phyloP scores from a whole-genome alignment of 495 filamentous ascomycete species.

The Xylaria flabelliformis region DNA sequence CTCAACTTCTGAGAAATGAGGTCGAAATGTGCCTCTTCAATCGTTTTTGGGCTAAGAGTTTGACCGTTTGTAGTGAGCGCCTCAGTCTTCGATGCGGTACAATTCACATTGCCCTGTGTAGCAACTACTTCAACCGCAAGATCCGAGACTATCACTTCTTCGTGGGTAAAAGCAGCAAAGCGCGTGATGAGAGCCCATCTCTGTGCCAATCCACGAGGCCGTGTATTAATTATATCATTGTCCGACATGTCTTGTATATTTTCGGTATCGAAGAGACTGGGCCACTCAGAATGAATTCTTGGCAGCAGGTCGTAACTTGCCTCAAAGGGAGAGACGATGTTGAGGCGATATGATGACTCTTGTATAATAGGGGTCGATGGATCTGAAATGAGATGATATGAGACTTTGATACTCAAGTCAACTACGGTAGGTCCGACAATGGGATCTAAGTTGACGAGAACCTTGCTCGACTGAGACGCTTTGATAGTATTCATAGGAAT shows the following conservation, averaged over 20 bases:
- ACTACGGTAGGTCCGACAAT: constrained; percentile 63
- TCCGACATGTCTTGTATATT: constrained; percentile 41
- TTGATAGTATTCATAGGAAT: constrained; percentile 55
- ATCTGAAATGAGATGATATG: constrained; percentile 82
- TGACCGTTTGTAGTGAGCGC: constrained; percentile 37
- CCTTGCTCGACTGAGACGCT: constrained; percentile 48
- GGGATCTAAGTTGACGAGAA: constrained; percentile 56
- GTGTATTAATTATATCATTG: constrained; percentile 23
- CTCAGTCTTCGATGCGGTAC: constrained; percentile 42
- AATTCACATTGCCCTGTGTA: constrained; percentile 58
- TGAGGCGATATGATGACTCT: constrained; percentile 66
- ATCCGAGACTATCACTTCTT: constrained; percentile 70
- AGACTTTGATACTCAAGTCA: constrained; percentile 71
- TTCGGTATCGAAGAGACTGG: constrained; percentile 74
- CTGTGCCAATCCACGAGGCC: constrained; percentile 71
- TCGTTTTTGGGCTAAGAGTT: constrained; percentile 64
- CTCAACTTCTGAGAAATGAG: constrained; percentile 73
- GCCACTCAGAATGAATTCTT: constrained; percentile 81
- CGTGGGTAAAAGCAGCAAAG: constrained; percentile 75
- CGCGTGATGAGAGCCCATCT: constrained; percentile 76
- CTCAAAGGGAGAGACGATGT: constrained; percentile 83
- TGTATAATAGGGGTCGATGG: constrained; percentile 84
- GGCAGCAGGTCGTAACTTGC: constrained; percentile 85
- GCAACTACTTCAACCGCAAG: constrained; percentile 63
- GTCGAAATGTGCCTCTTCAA: constrained; percentile 72